Percentiles rank a stretch among this genome's conserved stretches.
These are phyloP conservation scores for Dionaea muscipula DNA, from an alignment of 179 eudicot genomes.

Conservation along the genomic window DNA sequence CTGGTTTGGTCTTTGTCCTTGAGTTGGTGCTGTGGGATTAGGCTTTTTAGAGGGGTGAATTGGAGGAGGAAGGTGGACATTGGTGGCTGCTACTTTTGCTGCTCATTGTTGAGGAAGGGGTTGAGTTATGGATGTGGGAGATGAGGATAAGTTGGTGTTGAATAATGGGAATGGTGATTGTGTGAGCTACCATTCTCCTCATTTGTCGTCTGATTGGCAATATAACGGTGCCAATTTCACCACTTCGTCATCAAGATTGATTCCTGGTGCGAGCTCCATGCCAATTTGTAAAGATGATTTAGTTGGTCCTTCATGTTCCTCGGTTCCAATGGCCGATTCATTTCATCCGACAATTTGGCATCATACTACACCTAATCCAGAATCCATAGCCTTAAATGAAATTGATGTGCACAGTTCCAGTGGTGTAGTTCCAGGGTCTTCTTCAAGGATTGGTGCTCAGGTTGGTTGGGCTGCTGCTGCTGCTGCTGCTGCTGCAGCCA, in stretches of 20 bases:
- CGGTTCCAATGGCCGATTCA: constrained; percentile 47
- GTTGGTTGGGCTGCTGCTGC: constrained; percentile 30
- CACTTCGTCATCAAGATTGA: constrained; percentile 39
- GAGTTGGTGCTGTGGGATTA: constrained; percentile 11
- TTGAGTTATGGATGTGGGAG: constrained; percentile 38
- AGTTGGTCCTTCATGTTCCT: constrained; percentile 33
- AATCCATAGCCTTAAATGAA: constrained; percentile 38
- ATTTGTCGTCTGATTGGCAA: constrained; percentile 51
- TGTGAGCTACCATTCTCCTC: constrained; percentile 30
- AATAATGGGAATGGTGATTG: constrained; percentile 43
- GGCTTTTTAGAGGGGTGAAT: constrained; percentile 11
- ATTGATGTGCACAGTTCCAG: constrained; percentile 40
- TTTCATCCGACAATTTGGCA: constrained; percentile 62
- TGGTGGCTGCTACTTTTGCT: constrained; percentile 12
- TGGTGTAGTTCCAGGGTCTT: not conserved
- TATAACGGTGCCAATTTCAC: constrained; percentile 27
- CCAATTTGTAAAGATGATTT: constrained; percentile 12
- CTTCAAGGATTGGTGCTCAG: constrained; percentile 16
- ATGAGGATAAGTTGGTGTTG: constrained; percentile 35
- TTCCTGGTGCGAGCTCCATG: constrained; percentile 27
- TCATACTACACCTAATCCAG: constrained; percentile 34
- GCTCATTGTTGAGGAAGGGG: constrained; percentile 8
- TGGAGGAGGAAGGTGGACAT: constrained; percentile 1
- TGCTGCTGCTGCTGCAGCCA: no score
- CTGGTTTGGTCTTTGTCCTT: not conserved